Evolutionary conservation across 257 asterid genomes (phyloP), one percentile per base, ranked within the genome.

Genomic region (Misopates orontium): DNA sequence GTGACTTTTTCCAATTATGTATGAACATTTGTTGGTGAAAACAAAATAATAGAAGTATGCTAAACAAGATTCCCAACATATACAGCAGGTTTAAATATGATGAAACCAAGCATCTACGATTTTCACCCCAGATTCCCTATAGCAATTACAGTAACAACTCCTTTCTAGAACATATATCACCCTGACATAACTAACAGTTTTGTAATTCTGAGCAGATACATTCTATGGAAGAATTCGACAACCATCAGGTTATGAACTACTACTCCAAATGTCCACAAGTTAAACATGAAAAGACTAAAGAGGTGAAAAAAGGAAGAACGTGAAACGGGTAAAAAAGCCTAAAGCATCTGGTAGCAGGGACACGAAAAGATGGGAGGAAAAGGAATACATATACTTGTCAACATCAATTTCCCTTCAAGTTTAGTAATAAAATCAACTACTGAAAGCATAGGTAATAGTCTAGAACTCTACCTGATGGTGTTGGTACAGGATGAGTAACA

Each of bases 381-480:
- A 13, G 42, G 7, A 55, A 55, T 14, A 21, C 13, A 56, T 56
- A 28, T 20, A 14, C 41, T 13, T n/a, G 7, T 21, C 12, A 31
- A 17, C 13, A 5, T 57, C 17, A 28, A 24, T 22, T 16, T 1
- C 16, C 17, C n/a, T n/a, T 54, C 23, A 49, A 17, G 22, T 8
- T 50, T 58, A 25, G 58, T 22, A 69, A 61, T 39, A 58, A 12
- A 66, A 23, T n/a, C 44, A 36, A 40, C 42, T 12, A 21, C 20
- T 13, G 14, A 40, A 15, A 39, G 41, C 12, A 20, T 14, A 4
- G 8, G 19, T 25, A 18, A 24, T 36, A 36, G 45, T 52, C 31
- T 66, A 23, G 60, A 61, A 52, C 32, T 51, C 69, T 68, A 89
- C 96, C 89, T 76, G 87, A 62, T 56, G 85, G 73, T 76, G 81